Conservation (phyloP, 1,284 basidiomycete genomes). For the Gymnopus androsaceus region DNA sequence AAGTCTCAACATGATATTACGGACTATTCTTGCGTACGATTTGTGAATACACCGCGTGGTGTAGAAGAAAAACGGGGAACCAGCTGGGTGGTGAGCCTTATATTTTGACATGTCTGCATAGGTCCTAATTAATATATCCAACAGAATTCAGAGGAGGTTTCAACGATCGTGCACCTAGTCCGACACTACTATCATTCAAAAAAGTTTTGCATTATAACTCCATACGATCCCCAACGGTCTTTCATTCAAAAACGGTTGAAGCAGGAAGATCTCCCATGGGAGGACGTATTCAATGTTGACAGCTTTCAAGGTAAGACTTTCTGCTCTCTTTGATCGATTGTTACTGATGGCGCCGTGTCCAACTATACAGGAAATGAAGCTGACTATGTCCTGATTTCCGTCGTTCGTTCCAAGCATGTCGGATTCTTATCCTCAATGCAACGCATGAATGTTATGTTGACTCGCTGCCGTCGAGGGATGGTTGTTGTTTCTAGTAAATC, state of each 20-base stretch:
- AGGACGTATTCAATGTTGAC: constrained; percentile 54
- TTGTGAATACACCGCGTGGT: constrained; percentile 47
- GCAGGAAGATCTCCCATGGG: constrained; percentile 37
- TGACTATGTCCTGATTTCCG: constrained; percentile 44
- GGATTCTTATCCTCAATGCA: constrained; percentile 44
- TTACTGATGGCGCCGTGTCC: neutral
- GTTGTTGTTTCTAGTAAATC: constrained; percentile 39
- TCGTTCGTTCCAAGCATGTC: constrained; percentile 40
- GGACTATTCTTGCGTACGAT: constrained; percentile 34
- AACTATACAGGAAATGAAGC: constrained; percentile 41
- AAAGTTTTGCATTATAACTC: constrained; percentile 52
- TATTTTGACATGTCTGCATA: neutral
- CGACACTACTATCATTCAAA: constrained; percentile 37
- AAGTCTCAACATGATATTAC: constrained; percentile 36
- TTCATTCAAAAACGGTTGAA: constrained; percentile 44
- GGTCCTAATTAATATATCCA: neutral
- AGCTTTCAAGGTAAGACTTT: constrained; percentile 46
- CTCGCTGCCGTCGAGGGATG: constrained; percentile 46
- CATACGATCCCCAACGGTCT: constrained; percentile 56
- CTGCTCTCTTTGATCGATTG: constrained; percentile 1
- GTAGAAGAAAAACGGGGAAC: constrained; percentile 39
- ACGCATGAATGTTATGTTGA: constrained; percentile 50
- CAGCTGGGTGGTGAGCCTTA: constrained; percentile 45
- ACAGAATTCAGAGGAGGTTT: constrained; percentile 46
- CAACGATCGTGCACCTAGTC: constrained; percentile 42